phyloP scores from a whole-genome alignment of 176 grass and related monocot genomes.

The Juncus effusus region DNA sequence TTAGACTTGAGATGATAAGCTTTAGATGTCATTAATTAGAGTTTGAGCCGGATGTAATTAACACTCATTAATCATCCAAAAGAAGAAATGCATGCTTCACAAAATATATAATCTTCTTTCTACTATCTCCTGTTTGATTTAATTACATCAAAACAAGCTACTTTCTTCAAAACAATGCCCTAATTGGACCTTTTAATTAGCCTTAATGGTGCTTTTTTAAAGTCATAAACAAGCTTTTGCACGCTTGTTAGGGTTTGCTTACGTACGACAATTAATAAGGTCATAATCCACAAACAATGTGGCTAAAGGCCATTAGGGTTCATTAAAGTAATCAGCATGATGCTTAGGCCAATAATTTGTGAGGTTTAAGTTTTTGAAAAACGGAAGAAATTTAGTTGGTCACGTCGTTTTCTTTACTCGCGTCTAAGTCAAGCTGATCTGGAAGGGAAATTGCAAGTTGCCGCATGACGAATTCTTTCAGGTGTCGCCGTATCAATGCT shows the following conservation, averaged over 20 bases:
- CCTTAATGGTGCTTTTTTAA: conserved; percentile 20
- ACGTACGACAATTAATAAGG: conserved; percentile 42
- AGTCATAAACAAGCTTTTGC: conserved; percentile 42
- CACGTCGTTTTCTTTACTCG: neutral
- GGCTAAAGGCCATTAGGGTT: conserved; percentile 23
- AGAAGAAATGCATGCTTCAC: conserved; percentile 4
- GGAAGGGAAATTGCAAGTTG: conserved; percentile 18
- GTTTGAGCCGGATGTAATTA: conserved; percentile 28
- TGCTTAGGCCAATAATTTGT: conserved; percentile 24
- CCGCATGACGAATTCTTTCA: conserved; percentile 51
- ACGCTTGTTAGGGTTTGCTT: conserved; percentile 50
- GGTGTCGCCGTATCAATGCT: conserved; percentile 36
- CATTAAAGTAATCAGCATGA: conserved; percentile 28
- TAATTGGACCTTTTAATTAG: conserved; percentile 16
- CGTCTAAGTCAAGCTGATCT: conserved; percentile 27
- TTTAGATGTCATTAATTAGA: conserved; percentile 3
- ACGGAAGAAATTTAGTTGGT: neutral
- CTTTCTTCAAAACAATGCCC: neutral
- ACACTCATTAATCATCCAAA: neutral
- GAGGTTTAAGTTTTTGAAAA: conserved; percentile 1
- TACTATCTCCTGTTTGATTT: neutral
- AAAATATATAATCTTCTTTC: neutral
- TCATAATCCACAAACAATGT: conserved; percentile 55
- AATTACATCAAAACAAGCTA: conserved; percentile 8
- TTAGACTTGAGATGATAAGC: conserved; percentile 8